A percentile compares a stretch with the other conserved stretches of the same genome.
Conservation (phyloP, 768 basidiomycete species). For the Tricholoma sp. region DNA sequence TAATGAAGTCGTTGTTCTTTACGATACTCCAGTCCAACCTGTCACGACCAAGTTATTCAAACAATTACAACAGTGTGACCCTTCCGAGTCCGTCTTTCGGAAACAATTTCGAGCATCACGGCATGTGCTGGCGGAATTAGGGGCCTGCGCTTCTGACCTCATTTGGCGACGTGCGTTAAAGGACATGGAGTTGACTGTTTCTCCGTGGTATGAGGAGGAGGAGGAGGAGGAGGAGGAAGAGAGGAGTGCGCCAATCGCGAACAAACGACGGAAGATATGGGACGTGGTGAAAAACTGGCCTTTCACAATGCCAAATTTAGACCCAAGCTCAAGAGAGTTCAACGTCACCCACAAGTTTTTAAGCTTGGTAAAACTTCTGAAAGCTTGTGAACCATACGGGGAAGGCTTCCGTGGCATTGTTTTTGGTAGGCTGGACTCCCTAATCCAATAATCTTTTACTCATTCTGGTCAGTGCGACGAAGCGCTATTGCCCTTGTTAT, state of each 20-base stretch:
- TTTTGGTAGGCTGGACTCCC: constrained; percentile 41
- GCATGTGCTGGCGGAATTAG: constrained; percentile 47
- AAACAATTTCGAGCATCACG: constrained; percentile 44
- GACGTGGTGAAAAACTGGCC: constrained; percentile 54
- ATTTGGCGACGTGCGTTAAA: constrained; percentile 57
- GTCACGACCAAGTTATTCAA: constrained; percentile 40
- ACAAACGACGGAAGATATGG: constrained; percentile 21
- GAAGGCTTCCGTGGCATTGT: constrained; percentile 62
- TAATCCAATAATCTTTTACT: constrained; percentile 6
- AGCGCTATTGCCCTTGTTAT: constrained; percentile 52
- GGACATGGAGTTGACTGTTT: constrained; percentile 27
- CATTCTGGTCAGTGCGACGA: constrained; percentile 41
- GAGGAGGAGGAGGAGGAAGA: constrained; percentile 30
- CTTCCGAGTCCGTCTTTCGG: constrained; percentile 29
- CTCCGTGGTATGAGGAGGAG: constrained; percentile 31
- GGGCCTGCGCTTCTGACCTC: constrained; percentile 64
- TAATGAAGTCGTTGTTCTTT: constrained; percentile 49
- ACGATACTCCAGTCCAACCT: constrained; percentile 32
- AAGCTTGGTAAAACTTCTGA: constrained; percentile 54
- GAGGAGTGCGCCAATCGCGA: constrained; percentile 19
- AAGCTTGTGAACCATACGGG: constrained; percentile 46
- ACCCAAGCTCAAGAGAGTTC: constrained; percentile 49
- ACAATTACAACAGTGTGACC: constrained; percentile 42
- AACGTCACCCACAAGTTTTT: constrained; percentile 70
- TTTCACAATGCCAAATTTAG: constrained; percentile 60